Evolutionary conservation across 495 filamentous ascomycete genomes (phyloP), one percentile per base, ranked within the genome.

Genomic region (Aspergillus panamensis): DNA sequence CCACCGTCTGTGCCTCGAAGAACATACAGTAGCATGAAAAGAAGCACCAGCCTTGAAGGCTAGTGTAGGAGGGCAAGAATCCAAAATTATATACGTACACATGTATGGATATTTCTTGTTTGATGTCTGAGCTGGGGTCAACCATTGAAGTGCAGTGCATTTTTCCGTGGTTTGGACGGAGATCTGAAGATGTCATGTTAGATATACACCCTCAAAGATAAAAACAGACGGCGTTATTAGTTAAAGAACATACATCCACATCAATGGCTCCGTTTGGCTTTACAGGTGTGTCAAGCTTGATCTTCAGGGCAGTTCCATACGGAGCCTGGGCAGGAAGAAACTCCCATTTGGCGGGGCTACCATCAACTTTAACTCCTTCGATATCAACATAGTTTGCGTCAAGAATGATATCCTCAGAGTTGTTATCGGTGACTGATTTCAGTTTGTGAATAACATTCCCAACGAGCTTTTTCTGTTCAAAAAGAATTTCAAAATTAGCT

Each of bases 81-180:
- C 48, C 48, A 55, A 58, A 32, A 32, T 14, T 8, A 16, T 21
- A 56, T n/a, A 69, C 79, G 62, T 75, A 84, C 83, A 97, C 86
- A 97, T 94, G 69, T 96, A 97, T 8, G 93, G 93, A 62, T 91
- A 86, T 64, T 92, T 92, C 71, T 89, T 90, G 78, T 94, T 96
- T 45, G 87, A 88, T 3, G 93, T 96, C 76, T 98, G 93, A 20
- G 87, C 85, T 8, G 90, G 88, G 0, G 86, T 90, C 71, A 97
- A 76, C 93, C 93, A 97, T 73, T 96, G 92, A 48, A 97, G 78
- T 0, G 92, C 93, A 7, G 92, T 96, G 70, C 93, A 96, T 59
- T 89, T 81, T 14, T 88, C 81, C 2, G 92, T 97, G 9, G 93
- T 97, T 55, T 77, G 66, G 42, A 86, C 71, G 39, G 65, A 66